Base-by-base conservation (phyloP, 1,284 basidiomycete species). In the Pholiota adiposa region DNA sequence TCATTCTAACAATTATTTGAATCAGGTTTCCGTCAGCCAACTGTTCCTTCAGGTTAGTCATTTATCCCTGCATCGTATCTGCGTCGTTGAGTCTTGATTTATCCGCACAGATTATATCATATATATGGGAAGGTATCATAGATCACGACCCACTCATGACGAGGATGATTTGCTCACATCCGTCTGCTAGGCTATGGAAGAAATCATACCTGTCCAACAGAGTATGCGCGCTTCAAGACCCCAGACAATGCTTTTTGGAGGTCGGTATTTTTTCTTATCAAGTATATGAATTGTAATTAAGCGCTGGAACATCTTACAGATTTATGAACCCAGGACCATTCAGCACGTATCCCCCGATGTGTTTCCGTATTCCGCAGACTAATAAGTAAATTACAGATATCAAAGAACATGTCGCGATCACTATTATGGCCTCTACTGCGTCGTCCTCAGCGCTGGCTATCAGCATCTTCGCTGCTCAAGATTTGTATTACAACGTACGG, bases 331-430 rank as follows among this genome's bases (percentile, higher is more conserved):
- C 81, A 16, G 83, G 83, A 0, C 77, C 79, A 6, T 85, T 84
- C 73, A 85, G 82, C 83, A 62, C 34, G 77, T 52, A 44, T n/a
- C 31, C 41, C 27, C 2, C 7, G 12, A 1, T 1, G 23, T 8
- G 48, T 1, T 38, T 14, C 6, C 14, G 14, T 16, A 14, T 9
- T n/a, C 16, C 9, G 14, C 36, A 4, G 14, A 38, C 14, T 3
- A 9, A 4, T 38, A 7, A 11, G 29, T 4, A 7, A 3, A 7
- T 40, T 43, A 4, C 50, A 82, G 81, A 86, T 67, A 75, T 85
- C 70, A 84, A 84, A 72, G 85, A 88, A 67, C 84, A 87, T 67
- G 82, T 84, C 25, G 80, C 83, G 1, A 83, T 85, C 58, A 82
- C 81, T 18, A 85, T 87, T 61, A 83, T 87, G 72, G 71, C 81